These are phyloP conservation scores for Barnettozyma botsteinii DNA, from an alignment of 805 yeast species.

Conservation along the genomic window DNA sequence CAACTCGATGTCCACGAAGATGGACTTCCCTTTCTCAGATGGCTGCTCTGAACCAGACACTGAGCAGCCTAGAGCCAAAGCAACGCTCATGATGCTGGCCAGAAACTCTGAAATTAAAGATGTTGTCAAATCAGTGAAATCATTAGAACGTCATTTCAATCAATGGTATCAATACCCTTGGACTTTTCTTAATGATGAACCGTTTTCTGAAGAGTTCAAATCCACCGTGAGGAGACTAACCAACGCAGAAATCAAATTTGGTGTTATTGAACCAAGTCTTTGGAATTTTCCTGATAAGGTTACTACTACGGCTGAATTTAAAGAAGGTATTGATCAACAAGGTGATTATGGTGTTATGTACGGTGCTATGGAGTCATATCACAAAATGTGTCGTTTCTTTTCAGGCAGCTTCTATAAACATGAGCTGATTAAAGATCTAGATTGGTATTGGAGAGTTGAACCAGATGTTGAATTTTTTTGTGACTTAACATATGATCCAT, in stretches of 20 bases:
- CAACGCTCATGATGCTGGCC: conserved; percentile 79
- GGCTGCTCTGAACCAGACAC: conserved; percentile 45
- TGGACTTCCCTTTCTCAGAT: conserved; percentile 42
- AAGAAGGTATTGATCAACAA: conserved; percentile 61
- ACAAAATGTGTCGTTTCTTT: conserved; percentile 92
- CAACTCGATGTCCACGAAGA: conserved; percentile 12
- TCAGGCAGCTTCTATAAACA: conserved; percentile 81
- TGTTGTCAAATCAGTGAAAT: conserved; percentile 65
- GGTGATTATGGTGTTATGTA: conserved; percentile 83
- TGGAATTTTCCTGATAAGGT: conserved; percentile 63
- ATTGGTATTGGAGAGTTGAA: conserved; percentile 97
- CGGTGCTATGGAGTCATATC: conserved; percentile 78
- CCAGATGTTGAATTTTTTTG: conserved; percentile 89
- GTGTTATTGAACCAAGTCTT: conserved; percentile 45
- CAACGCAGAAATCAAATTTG: conserved; percentile 64
- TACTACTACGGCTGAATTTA: conserved; percentile 26
- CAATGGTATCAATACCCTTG: conserved; percentile 94
- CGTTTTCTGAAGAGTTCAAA: conserved; percentile 62
- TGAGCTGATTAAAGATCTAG: conserved; percentile 58
- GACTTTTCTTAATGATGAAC: conserved; percentile 80
- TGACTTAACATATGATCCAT: conserved; percentile 90
- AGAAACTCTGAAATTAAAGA: conserved; percentile 75
- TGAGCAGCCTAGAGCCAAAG: conserved; percentile 52
- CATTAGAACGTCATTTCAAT: conserved; percentile 83
- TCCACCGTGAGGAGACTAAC: conserved; percentile 45